Evolutionary conservation across 805 yeast genomes (phyloP), one percentile per base, ranked within the genome.

Genomic region (Metschnikowia similis): DNA sequence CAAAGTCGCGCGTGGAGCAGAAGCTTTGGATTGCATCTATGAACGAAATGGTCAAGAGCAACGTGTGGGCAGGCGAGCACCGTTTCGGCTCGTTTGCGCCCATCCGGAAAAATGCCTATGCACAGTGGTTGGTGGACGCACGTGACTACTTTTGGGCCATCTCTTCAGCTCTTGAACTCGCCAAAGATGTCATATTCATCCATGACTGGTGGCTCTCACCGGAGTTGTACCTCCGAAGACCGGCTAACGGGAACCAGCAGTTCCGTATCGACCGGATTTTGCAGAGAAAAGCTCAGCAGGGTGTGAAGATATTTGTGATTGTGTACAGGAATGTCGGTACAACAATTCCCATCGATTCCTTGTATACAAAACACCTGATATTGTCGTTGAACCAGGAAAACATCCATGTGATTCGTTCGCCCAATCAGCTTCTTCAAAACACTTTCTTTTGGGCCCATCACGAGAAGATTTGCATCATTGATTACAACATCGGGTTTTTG

Each of bases 161-260:
- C 2, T 87, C 96, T 30, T 83, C 90, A 9, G 99, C 98, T 0
- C 72, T 94, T 48, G 89, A 87, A 57, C 85, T 88, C 87, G 98
- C 99, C 0, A 83, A 84, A 56, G 98, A 94, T 72, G 92, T 87
- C 1, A 85, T 94, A 32, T 94, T 84, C 64, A 89, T 94, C 45
- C 97, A 94, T 62, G 99, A 92, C 62, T 94, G 99, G 99, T 94
- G 99, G 99, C 74, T 94, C 27, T 81, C 92, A 4, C 99, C 99
- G 0, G 99, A 94, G 66, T 65, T 94, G 3, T 95, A 94, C 60
- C 72, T 94, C 70, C 80, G 99, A 55, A 75, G 99, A 45, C 99
- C 99, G 0, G 92, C 96, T 0, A 85, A 88, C 66, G 97, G 97
- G 8, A 92, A 92, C 59, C 98, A 94, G 66, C 85, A 88, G 55